Conservation (phyloP, 768 basidiomycete genomes). For the Suillus occidentalis region DNA sequence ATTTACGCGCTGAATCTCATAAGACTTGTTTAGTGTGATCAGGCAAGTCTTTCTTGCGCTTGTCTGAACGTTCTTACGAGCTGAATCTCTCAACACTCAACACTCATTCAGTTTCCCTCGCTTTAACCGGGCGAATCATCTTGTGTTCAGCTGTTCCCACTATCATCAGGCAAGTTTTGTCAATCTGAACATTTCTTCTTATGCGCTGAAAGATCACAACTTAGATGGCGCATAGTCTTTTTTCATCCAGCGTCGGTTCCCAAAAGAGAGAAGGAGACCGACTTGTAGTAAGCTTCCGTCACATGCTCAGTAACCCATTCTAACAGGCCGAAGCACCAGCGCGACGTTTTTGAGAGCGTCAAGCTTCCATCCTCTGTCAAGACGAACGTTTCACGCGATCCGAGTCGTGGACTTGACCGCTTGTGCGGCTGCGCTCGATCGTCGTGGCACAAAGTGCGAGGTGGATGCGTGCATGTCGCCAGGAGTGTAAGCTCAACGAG, state of each 20-base stretch:
- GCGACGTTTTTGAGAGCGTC: neutral
- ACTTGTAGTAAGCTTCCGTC: neutral
- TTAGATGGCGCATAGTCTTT: neutral
- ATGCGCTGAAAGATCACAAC: neutral
- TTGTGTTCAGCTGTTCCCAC: too few species aligned
- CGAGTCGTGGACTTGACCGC: neutral
- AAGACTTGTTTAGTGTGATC: too few species aligned
- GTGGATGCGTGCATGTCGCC: neutral
- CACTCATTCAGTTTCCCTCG: too few species aligned
- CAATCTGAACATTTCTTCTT: neutral
- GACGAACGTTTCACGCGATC: neutral
- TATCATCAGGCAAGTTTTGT: neutral
- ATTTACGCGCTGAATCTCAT: too few species aligned
- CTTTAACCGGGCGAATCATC: too few species aligned
- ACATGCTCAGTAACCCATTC: neutral
- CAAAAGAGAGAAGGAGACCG: neutral
- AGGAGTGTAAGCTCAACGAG: neutral
- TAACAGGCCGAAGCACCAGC: neutral
- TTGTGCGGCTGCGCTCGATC: neutral
- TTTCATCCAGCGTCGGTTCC: neutral
- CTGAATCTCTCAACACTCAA: too few species aligned
- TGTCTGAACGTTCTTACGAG: too few species aligned
- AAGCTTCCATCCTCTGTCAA: neutral
- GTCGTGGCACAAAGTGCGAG: neutral
- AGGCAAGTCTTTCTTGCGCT: too few species aligned